A percentile compares a stretch with the other conserved stretches of the same genome.
Conservation (phyloP, 2,329 filamentous ascomycete genomes). For the Neurospora crassa region DNA sequence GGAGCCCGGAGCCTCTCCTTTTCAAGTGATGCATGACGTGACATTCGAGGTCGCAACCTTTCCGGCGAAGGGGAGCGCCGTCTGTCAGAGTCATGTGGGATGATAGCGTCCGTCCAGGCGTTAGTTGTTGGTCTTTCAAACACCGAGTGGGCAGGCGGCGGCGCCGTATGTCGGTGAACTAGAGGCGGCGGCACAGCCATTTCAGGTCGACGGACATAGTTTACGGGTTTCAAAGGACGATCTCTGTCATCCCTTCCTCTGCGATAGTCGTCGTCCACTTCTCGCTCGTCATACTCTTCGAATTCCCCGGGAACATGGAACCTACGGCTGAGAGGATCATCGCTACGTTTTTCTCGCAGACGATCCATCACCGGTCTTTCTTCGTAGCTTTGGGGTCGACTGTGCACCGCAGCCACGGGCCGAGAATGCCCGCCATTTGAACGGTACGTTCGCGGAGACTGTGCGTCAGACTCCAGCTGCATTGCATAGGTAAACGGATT, state of each 20-base stretch:
- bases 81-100: constrained; percentile 8
- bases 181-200: constrained; percentile 22
- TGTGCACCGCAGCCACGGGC: constrained; percentile 15
- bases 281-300: constrained; percentile 24
- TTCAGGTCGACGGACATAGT: constrained; percentile 37
- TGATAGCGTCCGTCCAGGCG: constrained; percentile 10
- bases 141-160: constrained; percentile 19
- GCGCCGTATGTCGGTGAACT: constrained; percentile 14
- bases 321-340: constrained; percentile 31
- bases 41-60: background rate
- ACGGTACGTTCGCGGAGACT: constrained; percentile 22
- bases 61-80: constrained; percentile 8
- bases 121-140: constrained; percentile 13
- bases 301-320: constrained; percentile 27
- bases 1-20: background rate
- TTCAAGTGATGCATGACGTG: background rate
- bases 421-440: constrained; percentile 17
- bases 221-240: constrained; percentile 47
- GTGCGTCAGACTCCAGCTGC: constrained; percentile 9
- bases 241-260: constrained; percentile 36
- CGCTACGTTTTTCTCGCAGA: constrained; percentile 34
- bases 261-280: constrained; percentile 29
- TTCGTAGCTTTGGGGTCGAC: constrained; percentile 31
- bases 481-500: constrained; percentile 23
- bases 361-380: constrained; percentile 37